Evolutionary conservation across 108 stramenopile genomes (phyloP), one percentile per base, ranked within the genome.

Genomic region (Cylindrotheca fusiformis): DNA sequence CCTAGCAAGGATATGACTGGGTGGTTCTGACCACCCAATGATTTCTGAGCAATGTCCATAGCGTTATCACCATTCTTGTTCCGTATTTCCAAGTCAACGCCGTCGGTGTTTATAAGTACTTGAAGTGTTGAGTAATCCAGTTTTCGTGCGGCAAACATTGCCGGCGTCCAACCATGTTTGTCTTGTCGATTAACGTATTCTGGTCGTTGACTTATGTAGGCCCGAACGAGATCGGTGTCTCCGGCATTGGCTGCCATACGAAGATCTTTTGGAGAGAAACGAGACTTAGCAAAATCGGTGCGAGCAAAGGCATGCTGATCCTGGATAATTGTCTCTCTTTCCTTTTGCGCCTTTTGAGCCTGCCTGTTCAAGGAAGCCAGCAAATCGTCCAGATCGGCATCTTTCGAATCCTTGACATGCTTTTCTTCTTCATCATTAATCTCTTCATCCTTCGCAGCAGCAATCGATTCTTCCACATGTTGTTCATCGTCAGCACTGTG

Each of bases 241-340:
- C 69, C 64, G n/a, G 50, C 5, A 23, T 60, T 55, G 0, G 76
- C 76, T 4, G 69, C 70, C 6, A 48, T 17, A 19, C 70, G 76
- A 48, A 77, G 18, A 49, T 76, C 68, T 8, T 46, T 49, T n/a
- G 71, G 71, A 3, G 71, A 59, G 20, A 72, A 19, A n/a, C 50
- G 47, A 19, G n/a, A 3, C 18, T 47, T 65, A 28, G 71, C 63
- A 45, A 14, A 10, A 10, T 6, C 50, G 20, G 6, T n/a, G 50
- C 5, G 27, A 6, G 30, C 4, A 29, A 28, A 6, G 8, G 33
- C 44, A 29, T 41, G 5, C 32, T 41, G 23, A 22, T n/a, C 3
- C 20, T 41, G 23, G 32, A 20, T 8, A 8, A 41, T 24, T 5
- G 48, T n/a, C 6, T 0, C 28, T 17, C 30, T 30, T 48, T 55